Evolutionary conservation across 2,329 filamentous ascomycete genomes (phyloP).

Genomic region (Aspergillus sp.): DNA sequence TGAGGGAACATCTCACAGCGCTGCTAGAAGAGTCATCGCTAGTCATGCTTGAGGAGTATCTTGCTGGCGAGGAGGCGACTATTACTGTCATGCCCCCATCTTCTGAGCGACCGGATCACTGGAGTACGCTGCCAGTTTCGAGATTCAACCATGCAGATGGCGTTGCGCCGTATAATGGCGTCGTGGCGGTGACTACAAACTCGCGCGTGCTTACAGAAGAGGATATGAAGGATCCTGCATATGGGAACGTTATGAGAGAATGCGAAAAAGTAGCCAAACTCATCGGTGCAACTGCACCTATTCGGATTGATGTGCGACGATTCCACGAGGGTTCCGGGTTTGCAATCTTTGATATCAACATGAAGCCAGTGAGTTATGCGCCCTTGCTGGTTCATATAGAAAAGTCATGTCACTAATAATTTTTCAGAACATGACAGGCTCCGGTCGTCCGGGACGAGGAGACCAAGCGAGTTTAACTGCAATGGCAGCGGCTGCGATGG

Average conservation of each 20-base stretch:
- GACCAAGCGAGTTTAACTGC: conserved; percentile 34
- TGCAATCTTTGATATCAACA: conserved; percentile 47
- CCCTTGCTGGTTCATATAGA: conserved; percentile 10
- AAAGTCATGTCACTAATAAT: not conserved
- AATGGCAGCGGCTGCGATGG: conserved; percentile 37
- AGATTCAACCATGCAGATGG: conserved; percentile 44
- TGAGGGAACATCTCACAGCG: conserved; percentile 26
- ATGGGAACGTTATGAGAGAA: conserved; percentile 28
- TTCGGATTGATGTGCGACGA: conserved; percentile 44
- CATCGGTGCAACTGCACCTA: conserved; percentile 38
- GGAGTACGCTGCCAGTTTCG: conserved; percentile 40
- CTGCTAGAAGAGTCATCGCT: conserved; percentile 33
- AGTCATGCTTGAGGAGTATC: conserved; percentile 45
- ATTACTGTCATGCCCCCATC: conserved; percentile 48
- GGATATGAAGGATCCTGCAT: conserved; percentile 29
- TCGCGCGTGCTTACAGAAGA: conserved; percentile 33
- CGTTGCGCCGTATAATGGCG: conserved; percentile 46
- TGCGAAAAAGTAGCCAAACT: conserved; percentile 37
- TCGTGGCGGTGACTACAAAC: conserved; percentile 44
- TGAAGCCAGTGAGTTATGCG: conserved; percentile 41
- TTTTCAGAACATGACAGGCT: conserved; percentile 42
- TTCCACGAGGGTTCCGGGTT: conserved; percentile 32
- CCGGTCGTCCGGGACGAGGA: conserved; percentile 39
- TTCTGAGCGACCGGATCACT: conserved; percentile 27
- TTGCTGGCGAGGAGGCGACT: conserved; percentile 45